Conservation (phyloP, 2,329 filamentous ascomycete genomes). For the Diplodia intermedia region DNA sequence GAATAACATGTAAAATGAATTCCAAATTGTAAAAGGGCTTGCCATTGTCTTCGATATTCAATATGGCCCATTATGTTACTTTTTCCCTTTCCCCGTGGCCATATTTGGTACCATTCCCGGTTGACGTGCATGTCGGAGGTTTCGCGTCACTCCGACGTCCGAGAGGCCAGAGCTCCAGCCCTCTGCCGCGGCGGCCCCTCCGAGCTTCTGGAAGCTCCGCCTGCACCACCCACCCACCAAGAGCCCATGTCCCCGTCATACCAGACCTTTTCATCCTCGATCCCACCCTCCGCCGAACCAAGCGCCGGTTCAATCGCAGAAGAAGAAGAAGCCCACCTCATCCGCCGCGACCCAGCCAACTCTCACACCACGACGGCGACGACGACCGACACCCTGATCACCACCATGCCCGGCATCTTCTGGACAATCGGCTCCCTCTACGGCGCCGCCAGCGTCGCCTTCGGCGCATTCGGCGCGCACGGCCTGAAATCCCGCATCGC, state of each 20-base stretch:
- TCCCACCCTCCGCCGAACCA: background rate
- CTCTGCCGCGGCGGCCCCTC: background rate
- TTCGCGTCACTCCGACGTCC: background rate
- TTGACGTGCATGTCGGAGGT: background rate
- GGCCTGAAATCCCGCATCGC: conserved; percentile 67
- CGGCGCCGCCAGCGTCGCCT: conserved; percentile 65
- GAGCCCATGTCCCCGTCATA: background rate
- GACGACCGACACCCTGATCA: background rate
- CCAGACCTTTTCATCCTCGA: background rate
- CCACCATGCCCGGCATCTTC: conserved; percentile 52
- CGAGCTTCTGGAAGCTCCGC: background rate
- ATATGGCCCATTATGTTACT: too few species aligned
- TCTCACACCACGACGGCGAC: too few species aligned
- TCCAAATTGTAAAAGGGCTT: too few species aligned
- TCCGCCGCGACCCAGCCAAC: background rate
- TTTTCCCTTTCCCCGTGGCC: too few species aligned
- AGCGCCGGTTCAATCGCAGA: background rate
- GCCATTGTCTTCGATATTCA: too few species aligned
- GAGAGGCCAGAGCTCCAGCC: conserved; percentile 5
- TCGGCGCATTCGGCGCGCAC: conserved; percentile 73
- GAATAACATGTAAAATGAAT: too few species aligned
- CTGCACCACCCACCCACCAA: conserved; percentile 3
- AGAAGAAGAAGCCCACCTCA: conserved; percentile 5
- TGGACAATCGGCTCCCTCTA: conserved; percentile 69
- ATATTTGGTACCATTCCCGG: too few species aligned